Evolutionary conservation across 179 eudicot species (phyloP).

Genomic region (Amaranthus tricolor): DNA sequence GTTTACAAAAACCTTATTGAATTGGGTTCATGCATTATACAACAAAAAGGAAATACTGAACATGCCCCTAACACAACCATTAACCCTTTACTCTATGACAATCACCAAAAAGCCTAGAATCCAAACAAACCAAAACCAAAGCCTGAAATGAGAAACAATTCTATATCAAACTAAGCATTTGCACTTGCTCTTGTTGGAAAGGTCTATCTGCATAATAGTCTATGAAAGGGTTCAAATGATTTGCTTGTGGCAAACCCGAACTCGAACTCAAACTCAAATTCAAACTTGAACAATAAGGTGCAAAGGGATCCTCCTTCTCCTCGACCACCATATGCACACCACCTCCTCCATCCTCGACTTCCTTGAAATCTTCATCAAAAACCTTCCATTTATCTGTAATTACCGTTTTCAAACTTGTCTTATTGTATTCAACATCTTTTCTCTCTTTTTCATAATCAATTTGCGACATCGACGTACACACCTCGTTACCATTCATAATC

Average conservation of each 20-base stretch:
- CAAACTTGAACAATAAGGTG: neutral
- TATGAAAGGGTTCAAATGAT: constrained; percentile 28
- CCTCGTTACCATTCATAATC: constrained; percentile 37
- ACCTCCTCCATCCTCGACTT: neutral
- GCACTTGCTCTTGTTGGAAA: constrained; percentile 5
- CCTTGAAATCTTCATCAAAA: constrained; percentile 55
- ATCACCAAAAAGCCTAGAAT: neutral
- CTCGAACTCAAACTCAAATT: neutral
- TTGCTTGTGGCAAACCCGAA: constrained; percentile 8
- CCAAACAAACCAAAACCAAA: constrained; percentile 1
- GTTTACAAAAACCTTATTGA: too few relatives aligned
- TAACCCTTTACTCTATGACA: neutral
- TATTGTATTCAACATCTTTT: neutral
- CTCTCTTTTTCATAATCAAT: constrained; percentile 11
- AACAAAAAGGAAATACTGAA: too few relatives aligned
- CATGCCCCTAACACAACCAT: too few relatives aligned
- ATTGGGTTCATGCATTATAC: too few relatives aligned
- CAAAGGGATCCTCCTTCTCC: constrained; percentile 23
- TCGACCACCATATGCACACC: neutral
- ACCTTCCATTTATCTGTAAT: constrained; percentile 70
- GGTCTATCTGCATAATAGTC: constrained; percentile 25
- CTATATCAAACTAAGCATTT: constrained; percentile 22
- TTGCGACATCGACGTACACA: neutral
- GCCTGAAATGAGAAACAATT: neutral
- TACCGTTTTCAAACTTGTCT: constrained; percentile 35